A percentile compares a stretch with the other conserved stretches of the same genome.
phyloP scores from a whole-genome alignment of 176 grass and related monocot genomes.

The Pharus latifolius region DNA sequence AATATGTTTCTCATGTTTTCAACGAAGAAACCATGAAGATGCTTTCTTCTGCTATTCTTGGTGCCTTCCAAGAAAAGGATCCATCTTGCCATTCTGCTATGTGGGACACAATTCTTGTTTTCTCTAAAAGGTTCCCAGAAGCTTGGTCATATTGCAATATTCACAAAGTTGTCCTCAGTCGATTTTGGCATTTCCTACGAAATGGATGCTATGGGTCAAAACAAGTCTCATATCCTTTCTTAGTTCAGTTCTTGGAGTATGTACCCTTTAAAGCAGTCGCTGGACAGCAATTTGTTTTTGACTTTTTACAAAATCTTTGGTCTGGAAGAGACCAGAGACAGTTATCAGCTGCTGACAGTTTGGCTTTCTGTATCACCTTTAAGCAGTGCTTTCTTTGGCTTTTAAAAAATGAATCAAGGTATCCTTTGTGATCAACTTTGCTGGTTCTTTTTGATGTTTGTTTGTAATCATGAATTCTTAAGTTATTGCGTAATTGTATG shows the following conservation, averaged over 20 bases:
- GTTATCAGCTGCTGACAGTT: slow-evolving; percentile 56
- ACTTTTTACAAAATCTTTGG: slow-evolving; percentile 84
- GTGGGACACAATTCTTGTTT: slow-evolving; percentile 75
- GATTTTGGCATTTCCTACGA: slow-evolving; percentile 71
- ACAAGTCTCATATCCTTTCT: slow-evolving; percentile 56
- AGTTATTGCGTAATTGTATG: not conserved
- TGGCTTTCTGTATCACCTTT: slow-evolving; percentile 53
- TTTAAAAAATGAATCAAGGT: slow-evolving; percentile 65
- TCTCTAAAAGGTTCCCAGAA: slow-evolving; percentile 69
- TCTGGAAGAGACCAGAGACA: slow-evolving; percentile 66
- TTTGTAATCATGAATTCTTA: slow-evolving; percentile 7
- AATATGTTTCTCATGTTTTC: slow-evolving; percentile 67
- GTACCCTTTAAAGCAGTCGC: slow-evolving; percentile 47
- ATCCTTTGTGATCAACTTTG: slow-evolving; percentile 10
- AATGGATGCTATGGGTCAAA: slow-evolving; percentile 96
- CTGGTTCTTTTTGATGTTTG: slow-evolving; percentile 1
- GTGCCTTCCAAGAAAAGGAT: slow-evolving; percentile 78
- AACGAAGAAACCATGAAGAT: slow-evolving; percentile 70
- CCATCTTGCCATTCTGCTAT: slow-evolving; percentile 69
- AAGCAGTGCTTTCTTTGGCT: slow-evolving; percentile 70
- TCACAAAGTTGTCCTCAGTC: slow-evolving; percentile 56
- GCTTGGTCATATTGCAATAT: slow-evolving; percentile 85
- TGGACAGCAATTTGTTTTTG: slow-evolving; percentile 58
- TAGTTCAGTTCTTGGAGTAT: slow-evolving; percentile 76
- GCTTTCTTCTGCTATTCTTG: slow-evolving; percentile 59